Evolutionary conservation across 2,329 filamentous ascomycete genomes (phyloP), one percentile per base, ranked within the genome.

Genomic region (Ophiocordyceps camponoti-saundersi): DNA sequence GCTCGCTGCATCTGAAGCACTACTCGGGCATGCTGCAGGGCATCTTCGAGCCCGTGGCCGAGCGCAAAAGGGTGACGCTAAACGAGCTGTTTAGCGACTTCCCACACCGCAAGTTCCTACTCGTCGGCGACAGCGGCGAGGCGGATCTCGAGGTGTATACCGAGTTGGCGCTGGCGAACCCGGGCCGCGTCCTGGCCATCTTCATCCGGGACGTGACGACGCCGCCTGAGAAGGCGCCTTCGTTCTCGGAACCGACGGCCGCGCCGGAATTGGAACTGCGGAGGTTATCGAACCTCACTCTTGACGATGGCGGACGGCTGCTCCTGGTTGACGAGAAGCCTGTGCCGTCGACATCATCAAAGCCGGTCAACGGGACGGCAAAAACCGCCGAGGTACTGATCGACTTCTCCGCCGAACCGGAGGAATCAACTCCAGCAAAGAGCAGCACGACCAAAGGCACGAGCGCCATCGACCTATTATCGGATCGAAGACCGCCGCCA

Each of bases 121-220:
- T 98, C 2, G 84, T 96, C 11, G 92, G 92, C 10, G 92, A 98
- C 60, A 95, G 89, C 55, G 92, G 93, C 36, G 92, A 98, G 64
- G 92, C 90, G 8, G 93, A 98, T 63, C 70, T 98, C 3, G 93
- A 98, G 61, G 88, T 96, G 0, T 98, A 98, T 58, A 95, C 89
- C 0, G 92, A 98, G 52, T 75, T 95, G n/a, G 89, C 83, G 0
- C 58, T 90, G 32, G 79, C 85, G 2, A 82, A 96, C 55, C 90
- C 89, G 0, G 84, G 85, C 0, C 77, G 85, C 26, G 80, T 98
- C 2, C 68, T 88, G 29, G 92, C 80, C 0, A 78, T 98, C 7
- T 96, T 96, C 62, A 96, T 98, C 52, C 77, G 93, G 47, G 92
- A 98, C 62, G 86, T 98, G 21, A 98, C 92, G 0, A 95, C 87